These are phyloP conservation scores for Alternaria triticimaculans DNA, from an alignment of 2,329 filamentous ascomycete genomes.

Conservation along the genomic window DNA sequence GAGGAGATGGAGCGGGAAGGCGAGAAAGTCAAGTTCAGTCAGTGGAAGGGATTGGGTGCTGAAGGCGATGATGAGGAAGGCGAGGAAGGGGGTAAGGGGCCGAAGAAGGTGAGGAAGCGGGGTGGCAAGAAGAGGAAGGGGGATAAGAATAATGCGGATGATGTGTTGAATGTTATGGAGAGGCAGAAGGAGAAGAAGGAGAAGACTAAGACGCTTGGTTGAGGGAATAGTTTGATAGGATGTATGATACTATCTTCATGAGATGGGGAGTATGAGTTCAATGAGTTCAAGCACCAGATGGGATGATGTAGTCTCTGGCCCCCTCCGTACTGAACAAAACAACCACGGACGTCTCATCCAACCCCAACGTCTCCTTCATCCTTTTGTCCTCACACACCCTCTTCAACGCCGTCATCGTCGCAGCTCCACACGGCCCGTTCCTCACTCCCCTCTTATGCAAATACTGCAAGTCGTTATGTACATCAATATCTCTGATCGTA, in stretches of 20 bases:
- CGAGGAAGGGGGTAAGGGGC: constrained; percentile 54
- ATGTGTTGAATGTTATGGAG: constrained; percentile 82
- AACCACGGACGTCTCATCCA: constrained; percentile 62
- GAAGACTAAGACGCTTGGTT: constrained; percentile 29
- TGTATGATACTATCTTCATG: neutral
- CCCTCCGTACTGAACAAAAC: constrained; percentile 74
- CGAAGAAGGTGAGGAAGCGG: constrained; percentile 70
- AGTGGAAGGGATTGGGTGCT: constrained; percentile 64
- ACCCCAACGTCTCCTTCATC: constrained; percentile 41
- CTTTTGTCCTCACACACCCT: constrained; percentile 51
- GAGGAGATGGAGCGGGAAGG: constrained; percentile 73
- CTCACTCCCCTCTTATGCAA: constrained; percentile 57
- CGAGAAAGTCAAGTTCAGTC: constrained; percentile 69
- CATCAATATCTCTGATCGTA: constrained; percentile 67
- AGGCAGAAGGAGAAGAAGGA: constrained; percentile 54
- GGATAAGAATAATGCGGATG: constrained; percentile 76
- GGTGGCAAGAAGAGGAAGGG: constrained; percentile 78
- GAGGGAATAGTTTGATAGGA: neutral
- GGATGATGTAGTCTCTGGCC: constrained; percentile 33
- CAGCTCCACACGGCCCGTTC: constrained; percentile 69
- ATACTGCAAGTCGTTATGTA: constrained; percentile 64
- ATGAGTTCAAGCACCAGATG: neutral
- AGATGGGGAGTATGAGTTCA: neutral
- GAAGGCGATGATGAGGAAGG: constrained; percentile 59
- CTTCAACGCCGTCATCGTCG: constrained; percentile 63